Base-by-base conservation (phyloP, 1,284 basidiomycete species). In the Flammula alnicola region DNA sequence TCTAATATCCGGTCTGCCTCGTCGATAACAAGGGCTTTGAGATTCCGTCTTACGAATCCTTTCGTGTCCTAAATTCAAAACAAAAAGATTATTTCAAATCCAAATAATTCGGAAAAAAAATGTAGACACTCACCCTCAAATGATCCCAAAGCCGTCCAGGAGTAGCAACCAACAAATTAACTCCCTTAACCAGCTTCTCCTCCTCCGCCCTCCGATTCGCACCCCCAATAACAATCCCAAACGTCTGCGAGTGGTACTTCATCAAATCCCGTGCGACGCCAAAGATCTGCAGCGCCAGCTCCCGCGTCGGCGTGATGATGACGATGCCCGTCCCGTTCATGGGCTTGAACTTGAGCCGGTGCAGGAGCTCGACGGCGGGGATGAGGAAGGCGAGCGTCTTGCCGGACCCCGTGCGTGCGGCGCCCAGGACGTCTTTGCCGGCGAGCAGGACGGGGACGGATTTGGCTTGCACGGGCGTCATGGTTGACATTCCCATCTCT, bases 1-100 rank as follows among this genome's bases (percentile, higher is more conserved):
- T 99, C 97, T 68, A 99, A 79, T 73, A 99, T 99, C 50, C 97
- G 88, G 71, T 99, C 97, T 4, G 97, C 97, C 73, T 96, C 97
- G 67, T 99, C 97, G 60, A 99, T 98, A 44, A 98, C 84, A 31
- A 99, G 79, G 2, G 93, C 91, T 70, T 96, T 97, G 47, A 99
- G 71, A 71, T 99, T 99, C 58, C 93, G 85, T 75, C 91, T 95
- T 35, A 98, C 87, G 61, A 98, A 98, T 10, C 95, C 96, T 73
- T 94, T 95, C 35, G 95, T 97, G 66, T 95, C 93, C 89, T 98
- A 65, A 22, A 32, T 29, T n/a, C n/a, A 36, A 42, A 40, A 31
- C 12, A 35, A 7, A 38, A 39, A 26, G 5, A 35, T 44, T 42
- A n/a, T n/a, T n/a, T 20, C 5, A 29, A 44, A 35, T 33, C 23